Evolutionary conservation across 2,329 filamentous ascomycete genomes (phyloP), one percentile per base, ranked within the genome.

Genomic region (Pseudopyrenochaeta lycopersici): DNA sequence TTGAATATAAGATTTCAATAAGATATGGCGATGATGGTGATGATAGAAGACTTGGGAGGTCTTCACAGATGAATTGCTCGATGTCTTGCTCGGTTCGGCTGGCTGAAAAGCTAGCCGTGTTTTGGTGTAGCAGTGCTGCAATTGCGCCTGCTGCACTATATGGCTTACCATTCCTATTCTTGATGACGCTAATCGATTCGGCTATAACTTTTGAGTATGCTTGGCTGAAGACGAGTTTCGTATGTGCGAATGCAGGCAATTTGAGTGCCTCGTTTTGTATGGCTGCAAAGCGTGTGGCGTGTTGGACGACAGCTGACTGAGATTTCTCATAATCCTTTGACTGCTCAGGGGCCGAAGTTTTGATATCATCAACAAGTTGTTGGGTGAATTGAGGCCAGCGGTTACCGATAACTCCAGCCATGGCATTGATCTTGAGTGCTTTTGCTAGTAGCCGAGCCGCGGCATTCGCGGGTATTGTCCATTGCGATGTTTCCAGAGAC

Each of bases 281-380:
- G 55, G 90, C 88, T 77, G 91, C 73, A 65, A 77, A 91, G 0
- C 90, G 87, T 40, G 82, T 80, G 0, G 88, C 88, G 64, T 90
- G 84, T 6, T 87, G 81, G 9, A 85, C 84, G 21, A 96, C 82
- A 35, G 81, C 80, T 45, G 85, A 82, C 70, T 97, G 92, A 0
- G 91, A 96, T 36, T 82, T 81, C 21, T 85, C 82, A 62, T 90
- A 90, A 15, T 92, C 90, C 57, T 89, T 89, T 0, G 92, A 92
- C 50, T 94, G 87, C 68, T 94, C 92, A 1, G 93, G 92, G 4
- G 91, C 82, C 0, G 92, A 96, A 5, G 85, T 85, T 48, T 87
- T 88, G 51, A 97, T 87, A 32, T 84, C 82, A 29, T 86, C 80
- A 21, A 88, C 80, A n/a, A 97, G 77, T 0, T 81, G 73, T 1